Evolutionary conservation across 306 rosid species (phyloP), one percentile per base, ranked within the genome.

Genomic region (Aeschynomene evenia): DNA sequence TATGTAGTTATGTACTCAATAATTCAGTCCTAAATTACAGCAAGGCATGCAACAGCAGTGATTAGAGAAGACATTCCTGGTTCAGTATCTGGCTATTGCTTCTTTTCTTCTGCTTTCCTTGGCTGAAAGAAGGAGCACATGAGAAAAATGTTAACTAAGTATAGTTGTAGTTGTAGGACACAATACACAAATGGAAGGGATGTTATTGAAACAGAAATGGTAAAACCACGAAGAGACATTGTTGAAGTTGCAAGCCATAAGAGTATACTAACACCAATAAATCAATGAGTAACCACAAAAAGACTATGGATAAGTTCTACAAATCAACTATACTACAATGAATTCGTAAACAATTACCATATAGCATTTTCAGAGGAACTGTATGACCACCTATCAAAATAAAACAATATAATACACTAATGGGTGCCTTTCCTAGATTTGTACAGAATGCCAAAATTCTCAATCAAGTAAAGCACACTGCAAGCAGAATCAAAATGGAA

Each of bases 41-140:
- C 21, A 59, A 76, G 36, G 40, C 52, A 7, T 13, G 71, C 54
- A 33, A 20, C 55, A 14, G 15, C 69, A 36, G 22, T 18, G 5
- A 73, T 45, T 61, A n/a, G 50, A 45, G 62, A 64, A 49, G 22
- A 33, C 12, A 33, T 56, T 51, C 64, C 42, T 18, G 8, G 71
- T 54, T 43, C 36, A 76, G 20, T 15, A 72, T 51, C 64, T 7
- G 57, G 74, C 50, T 64, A 91, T 66, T 86, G 91, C 85, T 85
- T 85, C 83, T 88, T 90, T 56, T 88, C 97, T 80, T 86, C 88
- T 34, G 97, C 97, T 90, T 93, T 93, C 87, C 91, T 90, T 3
- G 96, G 96, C 96, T 90, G 94, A 43, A 85, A 87, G 63, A 81
- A 37, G 54, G 39, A 53, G 63, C 37, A 72, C 64, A 53, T 19